Conservation (phyloP, 345 rosid genomes). For the Rhizophora mangle region DNA sequence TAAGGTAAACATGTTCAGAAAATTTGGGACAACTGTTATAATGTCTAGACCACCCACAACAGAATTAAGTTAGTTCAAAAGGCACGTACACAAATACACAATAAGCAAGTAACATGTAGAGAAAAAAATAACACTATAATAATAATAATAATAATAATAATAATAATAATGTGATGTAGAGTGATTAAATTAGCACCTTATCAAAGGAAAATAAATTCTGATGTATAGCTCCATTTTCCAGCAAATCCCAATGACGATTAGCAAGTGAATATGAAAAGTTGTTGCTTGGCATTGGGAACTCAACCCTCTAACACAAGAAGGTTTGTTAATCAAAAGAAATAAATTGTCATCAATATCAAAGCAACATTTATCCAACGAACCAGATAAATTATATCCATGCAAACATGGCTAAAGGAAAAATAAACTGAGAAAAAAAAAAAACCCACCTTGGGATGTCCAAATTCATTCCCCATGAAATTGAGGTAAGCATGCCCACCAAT, state of each 20-base stretch:
- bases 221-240: slow-evolving; percentile 53
- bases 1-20: neutral
- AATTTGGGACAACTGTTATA: neutral
- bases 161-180: slow-evolving; percentile 4
- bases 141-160: neutral
- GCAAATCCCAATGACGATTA: slow-evolving; percentile 76
- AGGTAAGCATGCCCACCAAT: slow-evolving; percentile 84
- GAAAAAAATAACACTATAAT: neutral
- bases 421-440: slow-evolving; percentile 12
- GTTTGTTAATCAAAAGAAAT: slow-evolving; percentile 28
- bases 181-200: slow-evolving; percentile 42
- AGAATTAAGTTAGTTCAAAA: neutral
- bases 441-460: slow-evolving; percentile 88
- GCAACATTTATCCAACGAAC: neutral
- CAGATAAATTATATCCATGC: no score
- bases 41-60: neutral
- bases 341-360: slow-evolving; percentile 7
- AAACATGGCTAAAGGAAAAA: neutral
- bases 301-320: slow-evolving; percentile 60
- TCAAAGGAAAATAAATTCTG: slow-evolving; percentile 66
- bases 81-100: no score
- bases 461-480: slow-evolving; percentile 96
- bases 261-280: slow-evolving; percentile 82
- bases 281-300: slow-evolving; percentile 88
- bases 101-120: no score